Evolutionary conservation across 805 yeast genomes (phyloP), one percentile per base, ranked within the genome.

Genomic region (Metschnikowia proteae): DNA sequence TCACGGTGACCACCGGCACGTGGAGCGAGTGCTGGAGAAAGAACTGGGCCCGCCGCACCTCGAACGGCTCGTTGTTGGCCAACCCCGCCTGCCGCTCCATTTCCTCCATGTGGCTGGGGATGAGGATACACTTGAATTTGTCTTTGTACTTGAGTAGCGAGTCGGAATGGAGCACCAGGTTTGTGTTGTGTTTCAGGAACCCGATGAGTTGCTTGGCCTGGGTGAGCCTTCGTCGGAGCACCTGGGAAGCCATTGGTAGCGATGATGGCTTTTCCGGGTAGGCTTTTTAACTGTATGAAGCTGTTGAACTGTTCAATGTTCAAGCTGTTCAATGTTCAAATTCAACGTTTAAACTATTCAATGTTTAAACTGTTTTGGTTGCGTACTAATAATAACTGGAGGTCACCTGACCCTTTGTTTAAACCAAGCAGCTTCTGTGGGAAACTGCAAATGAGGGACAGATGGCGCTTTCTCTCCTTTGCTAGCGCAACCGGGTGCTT

Each of bases 1-100:
- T 56, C 9, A 70, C 65, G 2, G 69, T 52, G 6, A 56, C 53
- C 10, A 71, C 48, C 1, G 74, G 74, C 6, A 70, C 69, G 39
- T 56, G 58, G 28, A 71, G 56, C 8, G 68, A 56, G 47, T 66
- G 67, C 25, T 58, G 54, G n/a, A 70, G 49, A 2, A 64, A 54
- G n/a, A 62, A 48, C 2, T 54, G 47, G 13, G 57, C 34, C 30
- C 31, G 31, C 23, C 43, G 48, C 8, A 43, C 46, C 35, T 48
- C 48, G 34, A 47, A 42, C 30, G 45, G 45, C 38, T 33, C 41
- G 3, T 33, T 41, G 23, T 41, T 35, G 29, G 22, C 9, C 5
- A 31, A 39, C 6, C 23, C 45, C 13, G 34, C 47, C 23, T 23
- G 10, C 13, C 43, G 40, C 27, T 38, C 42, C 25, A 53, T 34